Evolutionary conservation across 202 grass and related monocot genomes (phyloP), one percentile per base, ranked within the genome.

Genomic region (Setaria italica): DNA sequence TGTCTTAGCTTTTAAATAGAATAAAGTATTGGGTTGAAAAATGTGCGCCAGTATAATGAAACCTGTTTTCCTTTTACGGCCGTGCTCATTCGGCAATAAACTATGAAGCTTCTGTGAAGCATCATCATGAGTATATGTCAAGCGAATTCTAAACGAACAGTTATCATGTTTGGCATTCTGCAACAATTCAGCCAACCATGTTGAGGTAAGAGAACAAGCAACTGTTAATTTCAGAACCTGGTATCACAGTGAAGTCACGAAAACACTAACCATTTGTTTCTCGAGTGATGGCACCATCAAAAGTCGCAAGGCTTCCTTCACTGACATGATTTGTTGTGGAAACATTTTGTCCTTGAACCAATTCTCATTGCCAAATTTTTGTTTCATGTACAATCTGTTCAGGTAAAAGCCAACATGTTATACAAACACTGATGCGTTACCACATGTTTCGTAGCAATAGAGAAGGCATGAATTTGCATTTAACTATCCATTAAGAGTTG

Each of bases 291-390:
- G 71, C 57, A 67, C 87, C 64, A 95, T 82, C 85, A 88, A 80
- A 34, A 93, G n/a, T 78, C 88, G 91, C 71, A 95, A 85, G 74
- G 90, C 83, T 77, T 98, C 95, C 89, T 95, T 98, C 60, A 92
- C 86, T 65, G 93, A 85, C 17, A 94, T 89, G 6, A 78, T 84
- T 70, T 86, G 86, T 58, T 94, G 87, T 35, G 34, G 72, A 83
- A 85, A 77, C 47, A 82, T 69, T 64, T 90, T 92, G 9, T 81
- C 82, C 79, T 79, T 82, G 53, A 95, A 95, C 93, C 93, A 98
- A 62, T 82, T 74, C 81, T 94, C 93, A n/a, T 84, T 84, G 62
- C 67, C 90, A 89, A 92, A 98, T 72, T 92, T 98, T 43, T 88
- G 76, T 86, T 94, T 94, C 55, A 98, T 76, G 84, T 95, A 90